Conservation (phyloP, 768 basidiomycete genomes). For the Amylocystis lapponica region DNA sequence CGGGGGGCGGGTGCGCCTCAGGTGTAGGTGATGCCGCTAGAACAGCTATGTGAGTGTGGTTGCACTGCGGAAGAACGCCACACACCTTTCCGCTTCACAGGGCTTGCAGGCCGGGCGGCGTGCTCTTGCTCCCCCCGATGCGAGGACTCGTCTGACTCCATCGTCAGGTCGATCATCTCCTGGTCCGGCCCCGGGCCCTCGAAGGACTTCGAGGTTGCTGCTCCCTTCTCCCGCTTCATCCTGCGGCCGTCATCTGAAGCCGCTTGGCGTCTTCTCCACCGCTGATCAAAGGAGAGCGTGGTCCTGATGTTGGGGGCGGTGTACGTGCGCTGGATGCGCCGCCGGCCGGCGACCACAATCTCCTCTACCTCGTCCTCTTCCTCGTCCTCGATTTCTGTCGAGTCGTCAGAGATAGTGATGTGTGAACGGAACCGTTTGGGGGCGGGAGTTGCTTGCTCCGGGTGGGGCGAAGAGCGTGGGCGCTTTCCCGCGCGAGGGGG, state of each 20-base stretch:
- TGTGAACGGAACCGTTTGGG: conserved; percentile 11
- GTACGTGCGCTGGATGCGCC: background rate
- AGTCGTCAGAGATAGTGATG: conserved; percentile 7
- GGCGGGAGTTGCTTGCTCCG: background rate
- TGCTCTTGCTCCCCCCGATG: too few relatives aligned
- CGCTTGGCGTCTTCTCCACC: conserved; percentile 1
- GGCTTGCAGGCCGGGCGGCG: background rate
- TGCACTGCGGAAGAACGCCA: background rate
- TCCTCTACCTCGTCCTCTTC: conserved; percentile 18
- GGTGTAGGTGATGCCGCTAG: too few relatives aligned
- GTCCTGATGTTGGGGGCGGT: too few relatives aligned
- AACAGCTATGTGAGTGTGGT: too few relatives aligned
- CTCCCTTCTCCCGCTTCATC: background rate
- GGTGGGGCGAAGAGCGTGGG: background rate
- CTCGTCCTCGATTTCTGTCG: conserved; percentile 10
- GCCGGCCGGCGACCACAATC: conserved; percentile 6
- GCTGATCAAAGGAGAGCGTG: too few relatives aligned
- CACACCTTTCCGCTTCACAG: conserved; percentile 14
- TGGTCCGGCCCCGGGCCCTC: background rate
- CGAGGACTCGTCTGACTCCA: conserved; percentile 7
- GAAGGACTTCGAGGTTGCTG: background rate
- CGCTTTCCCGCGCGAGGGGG: background rate
- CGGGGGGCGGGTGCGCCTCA: too few relatives aligned
- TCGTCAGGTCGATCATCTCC: conserved; percentile 15
- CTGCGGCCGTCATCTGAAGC: background rate